Conservation (phyloP, 805 yeast genomes). For the Metschnikowia noctiluminum region DNA sequence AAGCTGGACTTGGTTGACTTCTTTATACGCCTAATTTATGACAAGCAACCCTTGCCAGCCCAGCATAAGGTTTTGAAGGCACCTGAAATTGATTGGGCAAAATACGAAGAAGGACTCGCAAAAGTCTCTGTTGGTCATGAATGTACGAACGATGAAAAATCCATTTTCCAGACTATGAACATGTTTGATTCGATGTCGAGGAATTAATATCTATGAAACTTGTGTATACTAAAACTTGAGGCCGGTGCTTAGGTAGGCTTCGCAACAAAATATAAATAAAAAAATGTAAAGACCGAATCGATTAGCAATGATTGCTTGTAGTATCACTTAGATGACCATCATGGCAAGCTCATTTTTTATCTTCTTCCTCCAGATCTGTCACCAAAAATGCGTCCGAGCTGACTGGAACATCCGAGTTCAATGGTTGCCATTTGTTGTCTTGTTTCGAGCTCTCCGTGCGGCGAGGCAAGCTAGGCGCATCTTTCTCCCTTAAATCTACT, state of each 20-base stretch:
- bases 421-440: slow-evolving; percentile 37
- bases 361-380: slow-evolving; percentile 44
- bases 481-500: slow-evolving; percentile 36
- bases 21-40: slow-evolving; percentile 31
- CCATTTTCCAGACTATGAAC: slow-evolving; percentile 15
- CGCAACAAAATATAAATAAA: not conserved
- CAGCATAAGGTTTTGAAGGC: slow-evolving; percentile 31
- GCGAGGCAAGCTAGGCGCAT: slow-evolving; percentile 26
- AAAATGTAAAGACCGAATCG: not conserved
- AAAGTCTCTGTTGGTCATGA: slow-evolving; percentile 20
- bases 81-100: slow-evolving; percentile 37
- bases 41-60: slow-evolving; percentile 33
- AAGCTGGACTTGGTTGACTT: slow-evolving; percentile 30
- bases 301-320: not conserved
- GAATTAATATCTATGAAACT: slow-evolving; percentile 7
- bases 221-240: slow-evolving; percentile 10
- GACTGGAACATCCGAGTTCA: slow-evolving; percentile 37
- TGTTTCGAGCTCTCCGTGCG: slow-evolving; percentile 12
- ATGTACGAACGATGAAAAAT: slow-evolving; percentile 17
- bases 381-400: slow-evolving; percentile 43
- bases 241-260: not conserved
- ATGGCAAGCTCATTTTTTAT: slow-evolving; percentile 10
- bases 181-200: slow-evolving; percentile 13
- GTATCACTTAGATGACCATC: not conserved
- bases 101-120: slow-evolving; percentile 30